These are phyloP conservation scores for Metschnikowia baotianmanensis DNA, from an alignment of 805 yeast genomes.

Conservation along the genomic window DNA sequence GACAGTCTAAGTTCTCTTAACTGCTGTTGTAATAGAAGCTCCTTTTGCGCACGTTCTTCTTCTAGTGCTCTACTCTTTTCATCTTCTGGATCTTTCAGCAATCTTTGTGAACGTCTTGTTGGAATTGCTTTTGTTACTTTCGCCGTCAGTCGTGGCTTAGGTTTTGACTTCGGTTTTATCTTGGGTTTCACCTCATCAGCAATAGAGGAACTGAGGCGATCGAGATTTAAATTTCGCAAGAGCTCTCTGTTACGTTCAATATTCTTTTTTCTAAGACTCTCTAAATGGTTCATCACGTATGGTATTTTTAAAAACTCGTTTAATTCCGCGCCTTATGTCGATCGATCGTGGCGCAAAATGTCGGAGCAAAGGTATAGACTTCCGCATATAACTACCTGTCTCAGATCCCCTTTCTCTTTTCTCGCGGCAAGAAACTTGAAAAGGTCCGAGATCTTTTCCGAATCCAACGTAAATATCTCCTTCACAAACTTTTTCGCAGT, in stretches of 20 bases:
- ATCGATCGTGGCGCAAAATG: conserved; percentile 25
- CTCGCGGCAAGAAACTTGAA: conserved; percentile 11
- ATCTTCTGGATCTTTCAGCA: conserved; percentile 52
- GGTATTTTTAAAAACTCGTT: not conserved
- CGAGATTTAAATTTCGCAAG: conserved; percentile 67
- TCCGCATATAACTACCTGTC: conserved; percentile 41
- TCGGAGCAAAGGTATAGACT: conserved; percentile 43
- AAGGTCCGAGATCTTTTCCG: not conserved
- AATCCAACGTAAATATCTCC: conserved; percentile 13
- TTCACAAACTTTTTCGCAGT: conserved; percentile 24
- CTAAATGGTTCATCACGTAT: conserved; percentile 7
- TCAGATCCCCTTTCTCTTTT: conserved; percentile 21
- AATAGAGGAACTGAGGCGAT: conserved; percentile 53
- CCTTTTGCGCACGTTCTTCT: conserved; percentile 43
- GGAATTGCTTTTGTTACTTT: conserved; percentile 41
- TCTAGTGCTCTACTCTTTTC: conserved; percentile 31
- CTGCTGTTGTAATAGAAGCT: conserved; percentile 7
- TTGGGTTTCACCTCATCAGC: conserved; percentile 22
- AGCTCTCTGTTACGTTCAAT: conserved; percentile 81
- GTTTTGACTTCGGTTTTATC: conserved; percentile 16
- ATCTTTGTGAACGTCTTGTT: conserved; percentile 70
- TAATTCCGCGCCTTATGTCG: conserved; percentile 6
- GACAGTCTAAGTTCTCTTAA: conserved; percentile 44
- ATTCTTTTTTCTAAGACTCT: conserved; percentile 44
- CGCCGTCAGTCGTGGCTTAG: conserved; percentile 17